Percentiles rank a stretch among this genome's conserved stretches.
phyloP scores from a whole-genome alignment of 1,284 basidiomycete species.

The Cryptococcus sp. region DNA sequence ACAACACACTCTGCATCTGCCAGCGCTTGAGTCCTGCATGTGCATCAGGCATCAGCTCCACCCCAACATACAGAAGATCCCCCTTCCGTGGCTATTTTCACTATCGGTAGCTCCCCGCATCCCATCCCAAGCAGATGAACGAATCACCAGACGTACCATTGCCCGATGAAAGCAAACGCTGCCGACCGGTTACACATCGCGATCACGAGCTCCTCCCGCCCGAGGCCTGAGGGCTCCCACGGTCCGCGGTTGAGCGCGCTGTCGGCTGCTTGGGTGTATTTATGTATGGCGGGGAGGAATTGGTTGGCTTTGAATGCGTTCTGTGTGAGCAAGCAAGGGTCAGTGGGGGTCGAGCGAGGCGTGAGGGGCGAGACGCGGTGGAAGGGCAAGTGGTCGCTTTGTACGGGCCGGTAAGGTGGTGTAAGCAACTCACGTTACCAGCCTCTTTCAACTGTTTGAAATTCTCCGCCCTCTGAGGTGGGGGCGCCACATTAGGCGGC shows the following conservation, averaged over 20 bases:
- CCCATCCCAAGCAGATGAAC: too few species aligned
- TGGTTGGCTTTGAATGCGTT: conserved; percentile 70
- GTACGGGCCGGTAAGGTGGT: too few species aligned
- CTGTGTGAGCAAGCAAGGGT: too few species aligned
- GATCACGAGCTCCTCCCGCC: conserved; percentile 84
- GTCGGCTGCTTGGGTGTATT: conserved; percentile 78
- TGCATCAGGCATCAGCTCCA: too few species aligned
- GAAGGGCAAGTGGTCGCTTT: too few species aligned
- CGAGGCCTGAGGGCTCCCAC: conserved; percentile 79
- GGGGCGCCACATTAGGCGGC: conserved; percentile 62
- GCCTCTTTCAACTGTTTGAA: conserved; percentile 80
- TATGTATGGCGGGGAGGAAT: conserved; percentile 69
- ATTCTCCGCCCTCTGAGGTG: conserved; percentile 65
- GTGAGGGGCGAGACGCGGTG: too few species aligned
- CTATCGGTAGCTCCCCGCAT: too few species aligned
- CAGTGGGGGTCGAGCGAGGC: too few species aligned
- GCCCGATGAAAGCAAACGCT: conserved; percentile 70
- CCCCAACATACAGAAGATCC: too few species aligned
- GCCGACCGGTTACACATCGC: conserved; percentile 89
- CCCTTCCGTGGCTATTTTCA: too few species aligned
- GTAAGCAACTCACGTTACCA: conserved; percentile 66
- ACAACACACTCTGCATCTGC: conserved; percentile 91
- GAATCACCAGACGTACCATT: conserved; percentile 46
- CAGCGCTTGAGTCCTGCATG: conserved; percentile 66
- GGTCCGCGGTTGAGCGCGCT: conserved; percentile 79